These are phyloP conservation scores for Craspedostauros australis DNA, from an alignment of 108 stramenopile genomes.

Conservation along the genomic window DNA sequence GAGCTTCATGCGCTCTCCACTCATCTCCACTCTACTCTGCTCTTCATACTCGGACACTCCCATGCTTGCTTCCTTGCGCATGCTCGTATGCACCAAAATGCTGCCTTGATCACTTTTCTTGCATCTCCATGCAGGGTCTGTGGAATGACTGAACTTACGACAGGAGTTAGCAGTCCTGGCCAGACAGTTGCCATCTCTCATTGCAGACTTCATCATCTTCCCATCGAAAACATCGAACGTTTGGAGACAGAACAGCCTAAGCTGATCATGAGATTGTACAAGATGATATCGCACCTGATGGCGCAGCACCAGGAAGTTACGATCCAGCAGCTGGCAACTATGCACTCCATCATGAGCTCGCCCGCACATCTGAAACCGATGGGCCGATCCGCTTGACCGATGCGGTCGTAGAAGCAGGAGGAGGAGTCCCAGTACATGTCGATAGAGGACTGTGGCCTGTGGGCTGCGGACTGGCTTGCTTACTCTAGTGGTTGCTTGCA, in stretches of 20 bases:
- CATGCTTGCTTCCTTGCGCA: background rate
- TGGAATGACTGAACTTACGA: conserved; percentile 13
- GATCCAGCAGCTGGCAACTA: conserved; percentile 51
- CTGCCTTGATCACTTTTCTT: no score
- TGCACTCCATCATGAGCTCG: conserved; percentile 60
- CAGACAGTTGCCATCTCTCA: conserved; percentile 31
- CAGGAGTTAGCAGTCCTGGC: conserved; percentile 30
- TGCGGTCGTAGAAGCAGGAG: no score
- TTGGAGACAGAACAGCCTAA: conserved; percentile 44
- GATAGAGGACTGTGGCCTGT: no score
- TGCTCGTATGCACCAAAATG: background rate
- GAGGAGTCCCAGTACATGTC: no score
- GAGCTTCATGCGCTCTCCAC: no score
- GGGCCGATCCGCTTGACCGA: background rate
- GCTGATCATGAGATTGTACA: conserved; percentile 55
- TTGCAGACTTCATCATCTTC: conserved; percentile 50
- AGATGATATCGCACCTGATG: conserved; percentile 55
- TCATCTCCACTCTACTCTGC: no score
- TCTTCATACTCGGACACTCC: background rate
- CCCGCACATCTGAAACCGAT: conserved; percentile 53
- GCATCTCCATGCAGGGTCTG: conserved; percentile 9
- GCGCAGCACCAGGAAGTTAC: conserved; percentile 60
- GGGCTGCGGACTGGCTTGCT: no score
- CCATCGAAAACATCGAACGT: conserved; percentile 38
- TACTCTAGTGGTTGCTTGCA: no score